These are phyloP conservation scores for Bothia castanella DNA, from an alignment of 1,284 basidiomycete genomes.

Conservation along the genomic window DNA sequence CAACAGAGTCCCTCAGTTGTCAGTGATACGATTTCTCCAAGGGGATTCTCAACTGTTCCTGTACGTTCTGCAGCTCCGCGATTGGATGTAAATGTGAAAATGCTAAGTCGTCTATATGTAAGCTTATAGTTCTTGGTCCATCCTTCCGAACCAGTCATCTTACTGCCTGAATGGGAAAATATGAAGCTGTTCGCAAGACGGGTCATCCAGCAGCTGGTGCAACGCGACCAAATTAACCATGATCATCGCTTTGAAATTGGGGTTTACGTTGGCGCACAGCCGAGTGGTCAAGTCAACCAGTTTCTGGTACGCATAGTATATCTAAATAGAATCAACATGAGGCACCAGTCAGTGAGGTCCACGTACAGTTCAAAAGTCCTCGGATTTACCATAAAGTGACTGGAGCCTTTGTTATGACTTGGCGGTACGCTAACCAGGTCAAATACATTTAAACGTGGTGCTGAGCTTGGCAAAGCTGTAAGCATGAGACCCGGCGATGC, in stretches of 20 bases:
- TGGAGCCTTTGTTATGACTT: constrained; percentile 20
- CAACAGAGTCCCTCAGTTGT: no score
- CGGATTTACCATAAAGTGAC: constrained; percentile 17
- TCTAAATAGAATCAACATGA: constrained; percentile 11
- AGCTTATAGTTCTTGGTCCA: no score
- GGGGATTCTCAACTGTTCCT: no score
- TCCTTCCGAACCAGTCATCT: background rate
- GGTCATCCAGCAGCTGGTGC: constrained; percentile 18
- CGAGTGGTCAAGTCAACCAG: constrained; percentile 21
- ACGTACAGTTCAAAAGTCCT: constrained; percentile 19
- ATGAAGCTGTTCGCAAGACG: constrained; percentile 18
- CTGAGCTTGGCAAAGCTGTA: constrained; percentile 4
- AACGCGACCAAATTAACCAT: constrained; percentile 24
- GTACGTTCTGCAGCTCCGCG: no score
- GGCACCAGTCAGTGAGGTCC: background rate
- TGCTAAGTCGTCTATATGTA: no score
- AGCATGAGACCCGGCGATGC: constrained; percentile 22
- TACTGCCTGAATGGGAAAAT: constrained; percentile 22
- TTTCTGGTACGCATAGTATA: constrained; percentile 20
- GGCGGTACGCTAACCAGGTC: constrained; percentile 9
- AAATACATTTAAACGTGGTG: constrained; percentile 1
- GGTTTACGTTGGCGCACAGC: constrained; percentile 23
- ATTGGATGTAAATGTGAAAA: no score
- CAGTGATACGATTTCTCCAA: no score
- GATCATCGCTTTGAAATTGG: constrained; percentile 22